Evolutionary conservation across 2,329 filamentous ascomycete species (phyloP), one percentile per base, ranked within the genome.

Genomic region (Fusarium sp.): DNA sequence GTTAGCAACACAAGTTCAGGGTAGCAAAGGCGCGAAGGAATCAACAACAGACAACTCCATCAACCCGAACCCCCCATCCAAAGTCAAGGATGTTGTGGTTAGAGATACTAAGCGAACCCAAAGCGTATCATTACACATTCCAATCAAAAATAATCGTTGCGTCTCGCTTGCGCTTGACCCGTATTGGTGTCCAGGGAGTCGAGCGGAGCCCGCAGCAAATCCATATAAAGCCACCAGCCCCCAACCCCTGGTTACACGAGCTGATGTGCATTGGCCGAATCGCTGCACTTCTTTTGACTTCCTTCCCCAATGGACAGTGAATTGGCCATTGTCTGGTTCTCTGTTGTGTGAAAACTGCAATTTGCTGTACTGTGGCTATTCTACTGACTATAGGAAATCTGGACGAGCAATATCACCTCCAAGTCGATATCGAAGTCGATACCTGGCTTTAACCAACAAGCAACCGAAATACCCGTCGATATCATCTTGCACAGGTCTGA

Each of bases 161-260:
- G 47, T 69, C 47, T 61, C 18, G 40, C 38, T 22, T 56, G 38
- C 65, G 67, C 61, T 69, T 74, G 52, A 45, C 68, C 69, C 71
- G 58, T 68, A 42, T 63, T 29, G 20, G 57, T 47, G 35, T 20
- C 20, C 47, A 56, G 38, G 66, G 27, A 38, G 38, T 35, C 22
- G 40, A 60, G 74, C 69, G 69, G 73, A 74, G 69, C 59, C 67
- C 31, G 22, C 5, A 13, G 52, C 29, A 59, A 50, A 47, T 38
- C 63, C 66, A 74, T 71, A 77, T 78, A 78, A 77, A 75, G 62
- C 29, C 67, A 56, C 36, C 47, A n/a, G 47, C 73, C 69, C 64
- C 72, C 54, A 27, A 29, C 29, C 59, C 59, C 18, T 62, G 59
- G 65, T 70, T 54, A 73, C 69, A 64, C 65, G 35, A 20, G 22